These are phyloP conservation scores for Arabidopsis lyrata DNA, from an alignment of 441 rosid species.

Conservation along the genomic window DNA sequence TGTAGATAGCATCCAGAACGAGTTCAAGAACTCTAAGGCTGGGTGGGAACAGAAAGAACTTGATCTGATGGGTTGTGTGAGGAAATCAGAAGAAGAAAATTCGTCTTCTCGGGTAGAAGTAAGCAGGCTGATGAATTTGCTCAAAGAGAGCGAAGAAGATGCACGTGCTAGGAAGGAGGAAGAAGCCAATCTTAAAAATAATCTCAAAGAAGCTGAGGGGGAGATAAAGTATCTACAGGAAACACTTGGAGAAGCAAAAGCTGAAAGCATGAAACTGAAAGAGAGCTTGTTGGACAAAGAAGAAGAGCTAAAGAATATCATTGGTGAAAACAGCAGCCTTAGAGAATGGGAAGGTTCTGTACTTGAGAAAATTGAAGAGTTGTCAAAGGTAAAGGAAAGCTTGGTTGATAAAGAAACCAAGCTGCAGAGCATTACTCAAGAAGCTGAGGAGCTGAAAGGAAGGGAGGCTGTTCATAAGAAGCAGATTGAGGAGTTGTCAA, in stretches of 20 bases:
- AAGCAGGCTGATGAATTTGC: slow-evolving; percentile 62
- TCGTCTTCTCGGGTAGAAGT: slow-evolving; percentile 59
- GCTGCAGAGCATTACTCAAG: slow-evolving; percentile 64
- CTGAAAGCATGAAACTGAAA: slow-evolving; percentile 71
- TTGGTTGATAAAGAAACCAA: slow-evolving; percentile 77
- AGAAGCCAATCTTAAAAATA: slow-evolving; percentile 62
- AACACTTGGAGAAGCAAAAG: slow-evolving; percentile 64
- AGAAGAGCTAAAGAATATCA: slow-evolving; percentile 65
- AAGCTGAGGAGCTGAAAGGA: slow-evolving; percentile 69
- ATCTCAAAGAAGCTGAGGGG: slow-evolving; percentile 72
- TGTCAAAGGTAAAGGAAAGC: slow-evolving; percentile 55
- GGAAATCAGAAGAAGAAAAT: slow-evolving; percentile 67
- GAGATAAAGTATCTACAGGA: slow-evolving; percentile 75
- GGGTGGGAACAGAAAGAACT: slow-evolving; percentile 79
- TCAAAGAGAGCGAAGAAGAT: slow-evolving; percentile 67
- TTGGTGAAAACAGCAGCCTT: slow-evolving; percentile 72
- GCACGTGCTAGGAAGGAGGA: slow-evolving; percentile 61
- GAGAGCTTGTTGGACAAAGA: slow-evolving; percentile 77
- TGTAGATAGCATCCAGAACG: slow-evolving; percentile 55
- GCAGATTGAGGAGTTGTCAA: slow-evolving; percentile 65
- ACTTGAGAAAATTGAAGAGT: slow-evolving; percentile 66
- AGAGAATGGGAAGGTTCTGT: slow-evolving; percentile 64
- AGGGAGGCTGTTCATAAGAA: slow-evolving; percentile 71
- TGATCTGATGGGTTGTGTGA: slow-evolving; percentile 54
- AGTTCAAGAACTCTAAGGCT: slow-evolving; percentile 53